A percentile compares a stretch with the other conserved stretches of the same genome.
phyloP scores from a whole-genome alignment of 352 stramenopile genomes.

The Globisporangium rhizosaccharum region DNA sequence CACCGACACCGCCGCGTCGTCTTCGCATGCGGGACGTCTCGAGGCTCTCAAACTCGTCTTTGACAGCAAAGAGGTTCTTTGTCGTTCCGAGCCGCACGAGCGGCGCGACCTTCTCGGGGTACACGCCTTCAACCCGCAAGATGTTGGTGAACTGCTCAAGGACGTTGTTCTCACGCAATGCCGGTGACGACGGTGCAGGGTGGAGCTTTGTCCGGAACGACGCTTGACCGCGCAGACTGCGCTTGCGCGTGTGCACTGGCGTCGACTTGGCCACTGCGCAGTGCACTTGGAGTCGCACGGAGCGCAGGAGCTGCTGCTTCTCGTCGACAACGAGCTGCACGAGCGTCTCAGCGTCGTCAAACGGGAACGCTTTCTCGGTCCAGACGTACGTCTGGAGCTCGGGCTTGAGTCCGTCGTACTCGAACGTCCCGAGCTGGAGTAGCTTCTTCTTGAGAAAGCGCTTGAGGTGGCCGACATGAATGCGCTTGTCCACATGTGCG shows the following conservation, averaged over 20 bases:
- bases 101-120: conserved; percentile 43
- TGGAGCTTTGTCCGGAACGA: conserved; percentile 35
- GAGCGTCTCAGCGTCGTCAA: conserved; percentile 68
- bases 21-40: conserved; percentile 12
- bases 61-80: conserved; percentile 37
- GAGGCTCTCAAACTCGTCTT: conserved; percentile 18
- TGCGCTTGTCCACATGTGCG: conserved; percentile 64
- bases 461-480: conserved; percentile 41
- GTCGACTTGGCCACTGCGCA: conserved; percentile 48
- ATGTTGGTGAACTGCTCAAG: conserved; percentile 59
- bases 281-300: conserved; percentile 57
- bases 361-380: conserved; percentile 83
- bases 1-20: conserved; percentile 11
- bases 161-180: conserved; percentile 51
- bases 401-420: conserved; percentile 30
- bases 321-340: conserved; percentile 78
- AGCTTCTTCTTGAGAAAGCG: conserved; percentile 33
- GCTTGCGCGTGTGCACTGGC: conserved; percentile 27
- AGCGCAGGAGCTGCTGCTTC: conserved; percentile 49
- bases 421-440: conserved; percentile 25
- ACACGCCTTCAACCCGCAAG: conserved; percentile 51
- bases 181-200: conserved; percentile 33
- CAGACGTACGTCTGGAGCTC: conserved; percentile 82
- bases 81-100: conserved; percentile 52
- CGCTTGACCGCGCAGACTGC: conserved; percentile 21